A percentile compares a stretch with the other conserved stretches of the same genome.
phyloP scores from a whole-genome alignment of 208 protist genomes.

The Crithidia thermophila region DNA sequence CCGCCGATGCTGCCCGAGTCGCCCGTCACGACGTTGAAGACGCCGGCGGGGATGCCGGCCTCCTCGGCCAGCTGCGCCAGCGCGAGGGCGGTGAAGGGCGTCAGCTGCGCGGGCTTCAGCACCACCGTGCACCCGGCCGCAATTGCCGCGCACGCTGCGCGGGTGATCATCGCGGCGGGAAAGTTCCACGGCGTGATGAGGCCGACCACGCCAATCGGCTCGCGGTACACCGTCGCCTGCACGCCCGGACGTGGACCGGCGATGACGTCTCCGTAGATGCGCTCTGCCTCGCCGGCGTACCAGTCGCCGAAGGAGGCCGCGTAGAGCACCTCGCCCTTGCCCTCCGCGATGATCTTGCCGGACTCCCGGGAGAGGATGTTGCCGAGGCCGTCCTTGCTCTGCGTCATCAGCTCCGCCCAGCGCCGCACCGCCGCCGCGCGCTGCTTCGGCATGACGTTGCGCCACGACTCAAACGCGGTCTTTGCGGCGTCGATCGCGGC shows the following conservation, averaged over 20 bases:
- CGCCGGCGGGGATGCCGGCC: constrained; percentile 76
- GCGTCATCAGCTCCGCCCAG: constrained; percentile 68
- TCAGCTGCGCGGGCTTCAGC: constrained; percentile 87
- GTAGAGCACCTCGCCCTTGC: constrained; percentile 72
- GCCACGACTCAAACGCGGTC: constrained; percentile 68
- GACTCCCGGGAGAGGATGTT: constrained; percentile 78
- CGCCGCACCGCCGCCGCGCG: constrained; percentile 64
- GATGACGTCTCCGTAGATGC: constrained; percentile 84
- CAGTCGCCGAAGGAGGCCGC: constrained; percentile 75
- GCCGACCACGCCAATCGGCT: constrained; percentile 86
- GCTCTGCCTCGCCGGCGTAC: constrained; percentile 87
- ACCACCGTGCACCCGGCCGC: constrained; percentile 91
- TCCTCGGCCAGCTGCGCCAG: constrained; percentile 73
- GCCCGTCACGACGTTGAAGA: constrained; percentile 88
- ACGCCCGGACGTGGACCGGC: constrained; percentile 46
- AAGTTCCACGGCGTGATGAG: constrained; percentile 95
- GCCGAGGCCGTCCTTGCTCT: constrained; percentile 49
- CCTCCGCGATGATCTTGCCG: constrained; percentile 81
- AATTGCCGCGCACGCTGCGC: constrained; percentile 80
- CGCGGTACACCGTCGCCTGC: constrained; percentile 67
- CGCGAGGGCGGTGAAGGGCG: constrained; percentile 76
- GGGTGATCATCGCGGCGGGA: constrained; percentile 85
- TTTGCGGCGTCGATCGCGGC: constrained; percentile 65
- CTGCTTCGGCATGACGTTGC: constrained; percentile 56
- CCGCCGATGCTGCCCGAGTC: constrained; percentile 61